phyloP scores from a whole-genome alignment of 768 basidiomycete genomes.

The Mycena chlorophos region DNA sequence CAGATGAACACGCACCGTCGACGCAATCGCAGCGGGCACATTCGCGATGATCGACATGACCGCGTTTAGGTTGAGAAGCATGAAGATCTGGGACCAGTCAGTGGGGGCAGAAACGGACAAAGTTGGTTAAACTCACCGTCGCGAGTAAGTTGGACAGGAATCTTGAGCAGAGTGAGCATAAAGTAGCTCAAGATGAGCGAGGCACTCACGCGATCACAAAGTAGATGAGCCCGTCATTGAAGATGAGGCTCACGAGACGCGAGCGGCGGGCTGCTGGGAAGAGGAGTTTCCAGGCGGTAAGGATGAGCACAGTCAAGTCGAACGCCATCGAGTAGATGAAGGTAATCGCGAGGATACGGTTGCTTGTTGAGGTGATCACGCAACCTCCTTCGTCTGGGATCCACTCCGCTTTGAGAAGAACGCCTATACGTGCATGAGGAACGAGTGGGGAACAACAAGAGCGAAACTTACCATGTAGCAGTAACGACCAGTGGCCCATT shows the following conservation, averaged over 20 bases:
- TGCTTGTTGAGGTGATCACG: constrained; percentile 59
- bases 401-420: constrained; percentile 63
- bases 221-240: constrained; percentile 72
- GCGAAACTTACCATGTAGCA: constrained; percentile 55
- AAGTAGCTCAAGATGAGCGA: constrained; percentile 3
- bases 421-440: constrained; percentile 35
- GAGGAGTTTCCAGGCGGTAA: constrained; percentile 64
- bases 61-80: constrained; percentile 53
- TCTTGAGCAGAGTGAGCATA: constrained; percentile 34
- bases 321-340: constrained; percentile 78
- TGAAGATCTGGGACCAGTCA: constrained; percentile 39
- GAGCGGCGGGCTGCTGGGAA: constrained; percentile 47
- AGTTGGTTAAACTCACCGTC: constrained; percentile 32
- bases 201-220: constrained; percentile 64
- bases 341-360: constrained; percentile 57
- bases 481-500: constrained; percentile 70
- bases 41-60: constrained; percentile 58
- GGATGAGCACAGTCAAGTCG: constrained; percentile 60
- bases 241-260: constrained; percentile 63
- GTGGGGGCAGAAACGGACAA: neutral
- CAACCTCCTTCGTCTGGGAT: constrained; percentile 45
- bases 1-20: constrained; percentile 48
- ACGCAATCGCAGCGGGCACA: constrained; percentile 54
- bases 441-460: neutral
- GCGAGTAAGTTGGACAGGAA: constrained; percentile 68